Evolutionary conservation across 345 rosid species (phyloP).

Genomic region (Aquilaria yunnanensis): DNA sequence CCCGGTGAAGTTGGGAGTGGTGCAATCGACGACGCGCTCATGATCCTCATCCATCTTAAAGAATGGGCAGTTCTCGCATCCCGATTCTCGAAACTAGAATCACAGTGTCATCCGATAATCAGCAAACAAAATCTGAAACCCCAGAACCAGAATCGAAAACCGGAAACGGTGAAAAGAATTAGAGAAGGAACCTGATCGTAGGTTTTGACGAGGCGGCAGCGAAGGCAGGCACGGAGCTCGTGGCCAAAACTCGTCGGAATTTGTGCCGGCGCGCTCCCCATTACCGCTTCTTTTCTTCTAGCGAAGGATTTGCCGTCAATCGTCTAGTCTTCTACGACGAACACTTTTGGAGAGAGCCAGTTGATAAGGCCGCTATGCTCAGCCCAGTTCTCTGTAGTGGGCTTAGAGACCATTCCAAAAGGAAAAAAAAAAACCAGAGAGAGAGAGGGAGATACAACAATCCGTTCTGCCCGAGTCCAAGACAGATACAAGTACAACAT

Average conservation of each 20-base stretch:
- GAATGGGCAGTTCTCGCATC: slow-evolving; percentile 71
- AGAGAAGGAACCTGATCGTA: slow-evolving; percentile 50
- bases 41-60: slow-evolving; percentile 70
- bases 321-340: not conserved
- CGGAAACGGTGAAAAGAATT: not conserved
- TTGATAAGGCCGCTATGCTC: too few species aligned
- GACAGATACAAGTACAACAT: too few species aligned
- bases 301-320: not conserved
- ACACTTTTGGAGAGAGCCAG: not conserved
- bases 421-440: too few species aligned
- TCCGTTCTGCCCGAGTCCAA: too few species aligned
- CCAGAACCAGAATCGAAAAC: not conserved
- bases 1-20: slow-evolving; percentile 74
- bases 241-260: slow-evolving; percentile 79
- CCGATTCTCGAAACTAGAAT: slow-evolving; percentile 49
- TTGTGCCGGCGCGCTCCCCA: slow-evolving; percentile 56
- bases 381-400: too few species aligned
- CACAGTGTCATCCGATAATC: not conserved
- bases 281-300: slow-evolving; percentile 3
- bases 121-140: not conserved
- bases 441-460: too few species aligned
- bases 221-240: slow-evolving; percentile 70
- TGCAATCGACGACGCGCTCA: slow-evolving; percentile 64
- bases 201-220: slow-evolving; percentile 81
- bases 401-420: too few species aligned